Evolutionary conservation across 169 alveolate genomes (phyloP).

Genomic region (Plasmodium reichenowi): DNA sequence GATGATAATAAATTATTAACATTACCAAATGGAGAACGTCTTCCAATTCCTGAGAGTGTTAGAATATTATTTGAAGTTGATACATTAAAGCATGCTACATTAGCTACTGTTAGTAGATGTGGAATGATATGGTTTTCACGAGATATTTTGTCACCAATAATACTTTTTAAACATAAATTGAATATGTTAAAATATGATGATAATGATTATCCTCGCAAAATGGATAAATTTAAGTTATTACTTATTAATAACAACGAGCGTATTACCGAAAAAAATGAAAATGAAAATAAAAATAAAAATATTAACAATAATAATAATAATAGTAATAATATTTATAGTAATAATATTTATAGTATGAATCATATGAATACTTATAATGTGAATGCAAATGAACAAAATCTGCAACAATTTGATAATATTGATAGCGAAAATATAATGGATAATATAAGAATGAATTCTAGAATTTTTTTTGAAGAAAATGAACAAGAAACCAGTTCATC

Average conservation of each 20-base stretch:
- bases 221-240: constrained; percentile 35
- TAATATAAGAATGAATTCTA: constrained; percentile 32
- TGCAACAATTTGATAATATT: no score
- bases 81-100: constrained; percentile 96
- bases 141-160: constrained; percentile 89
- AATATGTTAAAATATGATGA: constrained; percentile 89
- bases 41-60: constrained; percentile 92
- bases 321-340: background rate
- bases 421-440: constrained; percentile 33
- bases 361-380: no score
- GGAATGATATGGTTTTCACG: constrained; percentile 98
- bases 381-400: no score
- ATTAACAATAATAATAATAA: constrained; percentile 7
- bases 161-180: constrained; percentile 88
- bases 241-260: constrained; percentile 11
- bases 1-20: constrained; percentile 99
- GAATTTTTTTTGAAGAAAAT: constrained; percentile 58
- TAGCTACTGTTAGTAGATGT: constrained; percentile 99
- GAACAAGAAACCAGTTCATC: constrained; percentile 27
- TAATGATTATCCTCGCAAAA: constrained; percentile 82
- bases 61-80: constrained; percentile 93
- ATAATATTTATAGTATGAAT: background rate
- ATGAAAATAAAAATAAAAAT: background rate
- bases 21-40: constrained; percentile 97
- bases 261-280: background rate